These are phyloP conservation scores for Tylopilus felleus DNA, from an alignment of 768 basidiomycete genomes.

Conservation along the genomic window DNA sequence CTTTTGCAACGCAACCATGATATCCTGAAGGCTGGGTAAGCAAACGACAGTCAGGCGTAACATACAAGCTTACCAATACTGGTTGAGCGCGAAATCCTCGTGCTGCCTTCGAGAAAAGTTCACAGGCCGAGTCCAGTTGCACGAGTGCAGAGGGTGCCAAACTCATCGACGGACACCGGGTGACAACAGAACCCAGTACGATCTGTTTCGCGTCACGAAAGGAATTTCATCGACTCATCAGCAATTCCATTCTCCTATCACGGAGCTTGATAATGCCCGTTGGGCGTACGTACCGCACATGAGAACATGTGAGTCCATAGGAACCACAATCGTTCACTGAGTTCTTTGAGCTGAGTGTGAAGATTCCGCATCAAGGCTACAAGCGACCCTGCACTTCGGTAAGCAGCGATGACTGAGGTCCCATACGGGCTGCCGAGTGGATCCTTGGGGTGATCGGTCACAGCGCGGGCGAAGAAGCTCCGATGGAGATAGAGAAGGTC, in stretches of 20 bases:
- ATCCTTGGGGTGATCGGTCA: slow-evolving; percentile 71
- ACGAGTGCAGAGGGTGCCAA: slow-evolving; percentile 70
- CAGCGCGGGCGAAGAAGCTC: slow-evolving; percentile 70
- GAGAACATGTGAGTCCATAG: slow-evolving; percentile 51
- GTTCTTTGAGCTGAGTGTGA: slow-evolving; percentile 59
- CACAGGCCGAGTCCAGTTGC: slow-evolving; percentile 72
- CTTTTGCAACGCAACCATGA: slow-evolving; percentile 61
- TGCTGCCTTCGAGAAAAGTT: slow-evolving; percentile 69
- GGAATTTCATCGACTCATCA: slow-evolving; percentile 14
- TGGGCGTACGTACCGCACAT: slow-evolving; percentile 48
- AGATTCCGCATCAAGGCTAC: slow-evolving; percentile 69
- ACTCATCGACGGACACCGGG: slow-evolving; percentile 76
- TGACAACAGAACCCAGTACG: slow-evolving; percentile 71
- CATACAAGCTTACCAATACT: slow-evolving; percentile 49
- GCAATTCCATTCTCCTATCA: slow-evolving; percentile 7
- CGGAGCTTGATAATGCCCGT: slow-evolving; percentile 5
- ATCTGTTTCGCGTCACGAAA: slow-evolving; percentile 37
- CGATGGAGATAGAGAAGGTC: slow-evolving; percentile 70
- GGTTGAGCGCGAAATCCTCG: slow-evolving; percentile 60
- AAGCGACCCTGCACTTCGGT: slow-evolving; percentile 67
- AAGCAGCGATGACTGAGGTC: slow-evolving; percentile 70
- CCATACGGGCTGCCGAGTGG: slow-evolving; percentile 71
- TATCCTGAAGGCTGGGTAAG: slow-evolving; percentile 39
- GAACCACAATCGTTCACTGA: slow-evolving; percentile 63
- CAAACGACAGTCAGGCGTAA: not conserved